Percentiles rank a stretch among this genome's conserved stretches.
Evolutionary conservation across 2,329 filamentous ascomycete genomes (phyloP).

Genomic region (Colletotrichum plurivorum): DNA sequence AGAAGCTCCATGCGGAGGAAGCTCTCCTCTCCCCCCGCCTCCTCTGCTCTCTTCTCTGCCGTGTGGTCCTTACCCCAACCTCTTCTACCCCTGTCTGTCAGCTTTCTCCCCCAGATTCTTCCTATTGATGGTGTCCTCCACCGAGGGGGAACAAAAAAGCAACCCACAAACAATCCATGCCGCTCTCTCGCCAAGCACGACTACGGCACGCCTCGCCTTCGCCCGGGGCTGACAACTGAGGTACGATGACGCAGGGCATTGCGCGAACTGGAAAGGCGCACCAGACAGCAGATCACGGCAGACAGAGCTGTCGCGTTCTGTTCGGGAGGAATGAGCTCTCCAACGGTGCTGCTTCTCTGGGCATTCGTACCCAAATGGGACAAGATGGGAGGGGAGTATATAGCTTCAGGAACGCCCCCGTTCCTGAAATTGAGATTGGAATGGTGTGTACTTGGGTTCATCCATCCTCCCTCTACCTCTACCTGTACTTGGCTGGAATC

Average conservation of each 20-base stretch:
- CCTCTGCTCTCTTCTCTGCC: not conserved
- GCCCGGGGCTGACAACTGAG: constrained; percentile 37
- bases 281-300: not conserved
- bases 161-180: not conserved
- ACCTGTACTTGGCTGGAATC: no score
- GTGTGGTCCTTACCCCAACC: not conserved
- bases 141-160: not conserved
- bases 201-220: constrained; percentile 28
- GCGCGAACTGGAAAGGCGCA: not conserved
- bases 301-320: not conserved
- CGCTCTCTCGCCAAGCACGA: constrained; percentile 23
- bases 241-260: constrained; percentile 34
- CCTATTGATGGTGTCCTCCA: not conserved
- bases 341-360: not conserved
- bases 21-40: not conserved
- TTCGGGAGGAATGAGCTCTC: constrained; percentile 3
- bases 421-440: not conserved
- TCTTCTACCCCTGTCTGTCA: not conserved
- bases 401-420: not conserved
- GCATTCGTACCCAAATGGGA: no score
- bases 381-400: not conserved
- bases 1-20: constrained; percentile 3
- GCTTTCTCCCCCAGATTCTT: constrained; percentile 3
- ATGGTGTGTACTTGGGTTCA: not conserved
- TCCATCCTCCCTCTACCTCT: no score